Evolutionary conservation across 139 green algal genomes (phyloP), one percentile per base, ranked within the genome.

Genomic region (Tetradesmus obliquus): DNA sequence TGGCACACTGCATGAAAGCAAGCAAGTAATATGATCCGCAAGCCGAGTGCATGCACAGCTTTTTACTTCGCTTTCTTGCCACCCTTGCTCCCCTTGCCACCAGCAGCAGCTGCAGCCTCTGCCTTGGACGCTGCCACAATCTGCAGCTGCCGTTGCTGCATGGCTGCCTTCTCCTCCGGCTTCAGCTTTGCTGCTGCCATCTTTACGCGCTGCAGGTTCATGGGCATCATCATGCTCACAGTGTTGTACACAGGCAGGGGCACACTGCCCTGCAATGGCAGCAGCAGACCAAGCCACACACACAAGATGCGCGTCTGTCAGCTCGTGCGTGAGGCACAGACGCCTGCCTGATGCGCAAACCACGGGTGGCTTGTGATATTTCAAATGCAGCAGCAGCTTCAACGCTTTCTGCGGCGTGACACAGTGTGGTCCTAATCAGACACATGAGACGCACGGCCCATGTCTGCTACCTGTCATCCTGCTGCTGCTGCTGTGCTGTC

Each of bases 161-260:
- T 90, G 3, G 51, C 86, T 53, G 79, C 71, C 20, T 55, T 53
- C 86, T 90, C 86, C 20, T 54, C 86, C 45, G 86, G 86, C 53
- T 90, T 90, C 53, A 90, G 86, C 71, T 84, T 83, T 84, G 71
- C 51, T 84, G 86, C 86, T 71, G 86, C 86, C 53, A 55, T 55
- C 53, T 71, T 83, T 2, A 90, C 54, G n/a, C 86, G 86, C 86
- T 90, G 86, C 69, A 90, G 71, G 86, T 90, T 90, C 86, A 90
- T 90, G 32, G 86, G 86, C 71, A 90, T 90, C 69, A 90, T 32
- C 71, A 83, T 90, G 86, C 55, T 72, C 12, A 69, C 51, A 1
- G 69, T 74, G 86, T 90, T 90, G 71, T 90, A 90, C 19, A 90
- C 86, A 24, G 86, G 86, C 71, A 90, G 60, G 3, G 86, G 86